A percentile compares a stretch with the other conserved stretches of the same genome.
phyloP scores from a whole-genome alignment of 345 rosid genomes.

The Pugionium dolabratum region DNA sequence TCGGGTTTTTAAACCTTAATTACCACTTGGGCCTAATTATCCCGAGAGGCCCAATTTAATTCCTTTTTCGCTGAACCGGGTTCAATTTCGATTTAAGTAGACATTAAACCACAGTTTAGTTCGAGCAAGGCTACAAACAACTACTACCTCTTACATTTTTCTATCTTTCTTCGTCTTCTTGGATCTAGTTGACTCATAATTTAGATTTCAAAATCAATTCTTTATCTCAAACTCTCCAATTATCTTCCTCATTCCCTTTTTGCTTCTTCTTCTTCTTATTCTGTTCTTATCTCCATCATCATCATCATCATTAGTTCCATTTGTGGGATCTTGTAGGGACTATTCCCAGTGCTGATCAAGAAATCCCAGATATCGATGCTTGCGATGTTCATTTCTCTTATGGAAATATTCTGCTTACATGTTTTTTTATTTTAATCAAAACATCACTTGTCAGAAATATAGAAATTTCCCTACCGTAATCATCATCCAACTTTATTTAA shows the following conservation, averaged over 20 bases:
- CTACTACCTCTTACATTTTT: slow-evolving; percentile 14
- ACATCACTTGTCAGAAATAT: neutral
- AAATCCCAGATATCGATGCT: neutral
- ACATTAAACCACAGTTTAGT: too few species aligned
- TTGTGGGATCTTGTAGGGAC: slow-evolving; percentile 60
- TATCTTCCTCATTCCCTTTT: slow-evolving; percentile 49
- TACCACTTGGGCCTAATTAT: too few species aligned
- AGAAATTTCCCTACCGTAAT: neutral
- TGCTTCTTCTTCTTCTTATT: slow-evolving; percentile 50
- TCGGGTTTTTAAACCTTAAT: too few species aligned
- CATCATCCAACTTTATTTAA: slow-evolving; percentile 31
- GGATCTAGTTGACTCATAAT: slow-evolving; percentile 53
- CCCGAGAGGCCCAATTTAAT: too few species aligned
- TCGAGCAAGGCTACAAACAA: neutral
- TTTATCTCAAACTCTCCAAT: slow-evolving; percentile 62
- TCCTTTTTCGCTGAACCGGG: too few species aligned
- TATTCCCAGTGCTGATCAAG: slow-evolving; percentile 72
- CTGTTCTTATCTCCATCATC: slow-evolving; percentile 30
- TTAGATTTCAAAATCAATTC: slow-evolving; percentile 37
- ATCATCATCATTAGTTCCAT: slow-evolving; percentile 39
- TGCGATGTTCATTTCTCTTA: too few species aligned
- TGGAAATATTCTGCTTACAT: too few species aligned
- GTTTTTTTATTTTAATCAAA: neutral
- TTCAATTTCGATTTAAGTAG: too few species aligned
- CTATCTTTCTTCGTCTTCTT: slow-evolving; percentile 37